These are phyloP conservation scores for Ophiobolus disseminans DNA, from an alignment of 2,329 filamentous ascomycete genomes.

Conservation along the genomic window DNA sequence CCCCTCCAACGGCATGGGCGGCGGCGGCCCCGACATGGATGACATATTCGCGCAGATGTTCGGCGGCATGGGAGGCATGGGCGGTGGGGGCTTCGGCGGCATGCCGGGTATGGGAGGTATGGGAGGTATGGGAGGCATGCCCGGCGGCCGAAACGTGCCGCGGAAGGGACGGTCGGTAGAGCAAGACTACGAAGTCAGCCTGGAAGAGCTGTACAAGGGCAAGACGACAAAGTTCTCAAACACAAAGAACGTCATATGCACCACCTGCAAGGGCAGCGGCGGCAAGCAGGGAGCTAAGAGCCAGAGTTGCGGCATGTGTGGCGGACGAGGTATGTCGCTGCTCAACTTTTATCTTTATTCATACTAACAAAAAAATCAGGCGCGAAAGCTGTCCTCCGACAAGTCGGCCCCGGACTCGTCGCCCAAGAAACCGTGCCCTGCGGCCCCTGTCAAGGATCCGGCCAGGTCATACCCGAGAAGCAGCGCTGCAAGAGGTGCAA, in stretches of 20 bases:
- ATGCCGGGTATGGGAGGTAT: constrained; percentile 68
- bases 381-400: constrained; percentile 76
- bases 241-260: constrained; percentile 91
- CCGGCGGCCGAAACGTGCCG: constrained; percentile 59
- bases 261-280: constrained; percentile 84
- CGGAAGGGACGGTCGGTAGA: constrained; percentile 83
- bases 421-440: constrained; percentile 82
- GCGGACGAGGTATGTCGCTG: constrained; percentile 68
- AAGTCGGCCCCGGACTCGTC: constrained; percentile 85
- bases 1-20: constrained; percentile 69
- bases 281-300: constrained; percentile 92
- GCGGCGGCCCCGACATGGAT: constrained; percentile 76
- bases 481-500: constrained; percentile 99
- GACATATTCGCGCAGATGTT: constrained; percentile 96
- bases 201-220: constrained; percentile 97
- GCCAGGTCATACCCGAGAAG: constrained; percentile 90
- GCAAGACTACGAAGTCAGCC: constrained; percentile 85
- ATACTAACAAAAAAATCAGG: constrained; percentile 55
- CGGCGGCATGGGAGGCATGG: constrained; percentile 54
- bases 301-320: constrained; percentile 82
- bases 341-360: neutral
- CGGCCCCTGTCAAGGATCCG: constrained; percentile 83
- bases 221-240: constrained; percentile 97
- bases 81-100: constrained; percentile 35
- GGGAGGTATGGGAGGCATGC: constrained; percentile 59